Base-by-base conservation (phyloP, 2,329 filamentous ascomycete species). In the Ceratocystis eucalypticola region DNA sequence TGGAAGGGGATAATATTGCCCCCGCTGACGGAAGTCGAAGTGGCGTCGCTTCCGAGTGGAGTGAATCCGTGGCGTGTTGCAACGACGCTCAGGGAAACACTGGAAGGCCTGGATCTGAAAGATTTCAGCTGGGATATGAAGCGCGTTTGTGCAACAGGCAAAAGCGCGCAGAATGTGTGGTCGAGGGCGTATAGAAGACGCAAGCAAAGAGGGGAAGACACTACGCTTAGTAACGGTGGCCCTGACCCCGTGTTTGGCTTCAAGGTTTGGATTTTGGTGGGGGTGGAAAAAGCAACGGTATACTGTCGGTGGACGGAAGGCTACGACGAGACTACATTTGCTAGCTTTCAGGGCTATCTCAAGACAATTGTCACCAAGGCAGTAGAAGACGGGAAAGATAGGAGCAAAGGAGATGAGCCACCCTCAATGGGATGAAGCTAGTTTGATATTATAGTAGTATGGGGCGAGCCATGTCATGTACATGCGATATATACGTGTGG, bases 291-390 rank as follows among this genome's bases (percentile, higher is more conserved):
- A 8, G 46, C 20, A 7, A 62, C 20, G 5, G 64, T 69, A n/a
- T 48, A 20, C 12, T 64, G 64, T 41, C 48, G 68, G 12, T 95
- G 90, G 92, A 72, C 90, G 0, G 85, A 89, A 71, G 93, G 94
- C 0, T 78, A 80, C 5, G 88, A 96, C 70, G 78, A 82, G 20
- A 80, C 86, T 0, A 72, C 94, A 0, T 96, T 93, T 74, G 89
- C 95, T 76, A 96, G 92, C 73, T 91, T 99, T 69, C 88, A 86
- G 68, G 91, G 90, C 0, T 91, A 92, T 78, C 69, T 95, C 57
- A 88, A 85, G 74, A 64, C 55, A 20, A 57, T 41, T 7, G 8
- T 62, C 15, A 10, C 41, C 20, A 37, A 57, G 22, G 48, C 3
- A 41, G 37, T 12, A 4, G 10, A 3, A 41, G 37, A 3, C 2